Conservation (phyloP, 2,329 filamentous ascomycete genomes). For the Sclerotinia spermophila region DNA sequence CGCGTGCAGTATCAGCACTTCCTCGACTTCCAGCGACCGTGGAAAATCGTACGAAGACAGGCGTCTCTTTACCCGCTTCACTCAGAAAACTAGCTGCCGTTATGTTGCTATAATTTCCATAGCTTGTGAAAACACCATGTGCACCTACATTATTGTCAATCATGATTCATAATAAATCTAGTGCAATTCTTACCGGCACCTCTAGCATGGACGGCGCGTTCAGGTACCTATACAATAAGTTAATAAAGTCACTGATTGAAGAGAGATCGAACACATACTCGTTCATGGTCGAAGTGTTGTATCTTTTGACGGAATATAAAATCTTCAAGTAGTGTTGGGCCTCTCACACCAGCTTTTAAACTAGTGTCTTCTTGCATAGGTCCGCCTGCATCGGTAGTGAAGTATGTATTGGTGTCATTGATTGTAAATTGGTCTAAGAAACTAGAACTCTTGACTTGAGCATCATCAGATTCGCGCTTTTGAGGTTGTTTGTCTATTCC, state of each 20-base stretch:
- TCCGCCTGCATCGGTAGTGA: slow-evolving; percentile 66
- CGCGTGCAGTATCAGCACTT: slow-evolving; percentile 43
- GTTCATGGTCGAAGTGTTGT: slow-evolving; percentile 66
- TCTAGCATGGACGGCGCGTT: slow-evolving; percentile 61
- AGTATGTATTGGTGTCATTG: slow-evolving; percentile 52
- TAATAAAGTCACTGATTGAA: neutral
- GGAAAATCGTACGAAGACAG: slow-evolving; percentile 55
- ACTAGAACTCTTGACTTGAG: neutral
- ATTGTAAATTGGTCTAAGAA: slow-evolving; percentile 42
- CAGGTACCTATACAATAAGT: slow-evolving; percentile 46
- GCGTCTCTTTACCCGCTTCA: slow-evolving; percentile 59
- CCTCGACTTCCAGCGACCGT: slow-evolving; percentile 46
- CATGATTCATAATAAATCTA: neutral
- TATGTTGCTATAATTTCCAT: slow-evolving; percentile 63
- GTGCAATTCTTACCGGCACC: slow-evolving; percentile 38
- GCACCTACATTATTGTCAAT: slow-evolving; percentile 52
- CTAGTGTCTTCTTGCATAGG: slow-evolving; percentile 65
- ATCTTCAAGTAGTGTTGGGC: slow-evolving; percentile 67
- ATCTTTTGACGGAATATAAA: slow-evolving; percentile 72
- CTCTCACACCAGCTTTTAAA: slow-evolving; percentile 62
- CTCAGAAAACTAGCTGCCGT: slow-evolving; percentile 64
- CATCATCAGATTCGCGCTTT: neutral
- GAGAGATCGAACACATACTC: slow-evolving; percentile 45
- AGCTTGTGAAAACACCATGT: slow-evolving; percentile 67
- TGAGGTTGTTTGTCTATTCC: neutral